Evolutionary conservation across 768 basidiomycete genomes (phyloP), one percentile per base, ranked within the genome.

Genomic region (Leccinum truebloodii): DNA sequence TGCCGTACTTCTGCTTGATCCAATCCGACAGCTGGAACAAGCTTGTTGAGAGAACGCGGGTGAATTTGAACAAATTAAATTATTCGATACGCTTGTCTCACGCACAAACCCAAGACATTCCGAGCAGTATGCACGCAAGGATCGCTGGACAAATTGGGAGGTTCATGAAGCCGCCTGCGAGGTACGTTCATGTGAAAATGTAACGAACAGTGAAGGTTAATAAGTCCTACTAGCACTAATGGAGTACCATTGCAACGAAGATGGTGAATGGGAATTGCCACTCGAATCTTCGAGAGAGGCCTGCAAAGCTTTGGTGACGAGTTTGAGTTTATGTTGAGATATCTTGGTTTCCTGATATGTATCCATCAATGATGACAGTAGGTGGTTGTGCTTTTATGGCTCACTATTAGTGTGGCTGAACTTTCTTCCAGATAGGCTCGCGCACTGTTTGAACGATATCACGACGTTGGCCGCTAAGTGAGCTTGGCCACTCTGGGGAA

Each of bases 201-300:
- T 56, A 51, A 49, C 18, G 22, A 30, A 30, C 48, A n/a, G 24
- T 52, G 32, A 35, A 46, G 28, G 9, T 57, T 73, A 32, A 59
- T 52, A 16, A 59, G 46, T 20, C 52, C 57, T 60, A 54, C 18
- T 70, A 95, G 97, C 97, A 0, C 71, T 95, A 66, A 92, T 95
- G 86, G 97, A 98, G 73, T 97, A 97, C 69, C 94, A 97, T 71
- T 84, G 84, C 70, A 92, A 88, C 68, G 90, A 90, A 58, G 88
- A 91, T 51, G 85, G 84, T 62, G 80, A 59, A 76, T 83, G 3
- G 82, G 82, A 49, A 88, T 98, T 28, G 91, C 95, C 0, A 90
- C 87, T 51, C 83, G 94, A 49, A 95, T 99, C 61, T 98, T 96
- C 70, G 95, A 98, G 74, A 89, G 90, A 65, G 97, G 95, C 28